Evolutionary conservation across 768 basidiomycete genomes (phyloP).

Genomic region (Flagelloscypha sp.): DNA sequence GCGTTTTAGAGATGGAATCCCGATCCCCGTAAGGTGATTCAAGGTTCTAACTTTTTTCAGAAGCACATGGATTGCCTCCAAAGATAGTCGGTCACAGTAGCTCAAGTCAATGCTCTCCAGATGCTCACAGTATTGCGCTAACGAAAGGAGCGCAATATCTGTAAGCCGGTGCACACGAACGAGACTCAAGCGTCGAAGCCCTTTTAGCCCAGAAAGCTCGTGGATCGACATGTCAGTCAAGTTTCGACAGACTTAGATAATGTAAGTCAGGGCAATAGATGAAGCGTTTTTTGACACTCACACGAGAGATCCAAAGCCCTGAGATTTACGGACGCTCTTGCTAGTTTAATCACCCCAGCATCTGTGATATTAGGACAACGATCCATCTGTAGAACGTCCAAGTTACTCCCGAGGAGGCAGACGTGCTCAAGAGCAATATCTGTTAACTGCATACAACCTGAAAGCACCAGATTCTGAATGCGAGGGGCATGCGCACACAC

Average conservation of each 20-base stretch:
- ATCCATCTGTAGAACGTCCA: conserved; percentile 75
- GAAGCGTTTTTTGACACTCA: conserved; percentile 31
- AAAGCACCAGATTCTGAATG: conserved; percentile 67
- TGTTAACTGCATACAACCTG: conserved; percentile 71
- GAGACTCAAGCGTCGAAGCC: conserved; percentile 69
- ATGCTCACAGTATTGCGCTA: conserved; percentile 61
- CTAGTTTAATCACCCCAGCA: conserved; percentile 55
- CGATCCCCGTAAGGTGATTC: conserved; percentile 73
- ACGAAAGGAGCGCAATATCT: conserved; percentile 70
- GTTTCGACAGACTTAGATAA: conserved; percentile 58
- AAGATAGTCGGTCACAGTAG: conserved; percentile 75
- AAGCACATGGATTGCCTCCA: conserved; percentile 67
- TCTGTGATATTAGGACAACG: conserved; percentile 81
- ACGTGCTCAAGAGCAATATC: conserved; percentile 64
- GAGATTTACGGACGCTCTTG: conserved; percentile 62
- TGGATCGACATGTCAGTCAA: conserved; percentile 81
- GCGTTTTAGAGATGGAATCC: conserved; percentile 64
- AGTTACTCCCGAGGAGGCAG: conserved; percentile 59
- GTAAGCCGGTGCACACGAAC: conserved; percentile 78
- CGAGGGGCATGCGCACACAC: conserved; percentile 68
- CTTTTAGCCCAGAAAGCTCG: conserved; percentile 63
- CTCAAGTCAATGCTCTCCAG: conserved; percentile 81
- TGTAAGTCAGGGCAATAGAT: conserved; percentile 14
- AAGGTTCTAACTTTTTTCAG: conserved; percentile 51
- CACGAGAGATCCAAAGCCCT: conserved; percentile 83